Conservation (phyloP, 768 basidiomycete species). For the Mycena chlorophos region DNA sequence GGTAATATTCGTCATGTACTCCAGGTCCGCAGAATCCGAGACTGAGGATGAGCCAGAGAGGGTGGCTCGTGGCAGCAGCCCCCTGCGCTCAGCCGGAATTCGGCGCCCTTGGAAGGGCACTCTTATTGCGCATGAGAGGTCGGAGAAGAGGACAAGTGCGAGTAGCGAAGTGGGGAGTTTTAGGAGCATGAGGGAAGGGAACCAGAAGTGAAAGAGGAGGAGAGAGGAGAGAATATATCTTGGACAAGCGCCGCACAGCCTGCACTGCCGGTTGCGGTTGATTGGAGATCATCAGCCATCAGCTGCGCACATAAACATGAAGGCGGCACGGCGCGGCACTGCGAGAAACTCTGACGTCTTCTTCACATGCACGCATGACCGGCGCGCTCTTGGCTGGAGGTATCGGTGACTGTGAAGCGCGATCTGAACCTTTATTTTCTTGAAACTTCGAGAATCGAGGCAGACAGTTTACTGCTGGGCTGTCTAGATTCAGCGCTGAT, state of each 20-base stretch:
- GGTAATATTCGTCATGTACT: slow-evolving; percentile 73
- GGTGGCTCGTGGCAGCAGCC: slow-evolving; percentile 23
- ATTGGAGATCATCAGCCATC: not conserved
- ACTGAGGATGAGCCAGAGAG: slow-evolving; percentile 43
- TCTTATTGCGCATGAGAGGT: slow-evolving; percentile 36
- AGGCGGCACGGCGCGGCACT: not conserved
- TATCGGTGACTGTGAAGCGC: too few species aligned
- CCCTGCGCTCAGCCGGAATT: slow-evolving; percentile 41
- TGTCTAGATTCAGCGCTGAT: too few species aligned
- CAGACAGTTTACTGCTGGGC: too few species aligned
- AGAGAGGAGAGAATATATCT: slow-evolving; percentile 22
- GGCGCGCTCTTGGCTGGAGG: too few species aligned
- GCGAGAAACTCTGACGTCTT: too few species aligned
- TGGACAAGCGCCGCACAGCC: not conserved
- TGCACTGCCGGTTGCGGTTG: slow-evolving; percentile 6
- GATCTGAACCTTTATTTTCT: too few species aligned
- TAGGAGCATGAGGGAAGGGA: slow-evolving; percentile 15
- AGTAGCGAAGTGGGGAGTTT: slow-evolving; percentile 41
- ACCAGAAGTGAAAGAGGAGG: slow-evolving; percentile 26
- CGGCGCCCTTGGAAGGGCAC: slow-evolving; percentile 35
- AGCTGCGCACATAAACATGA: not conserved
- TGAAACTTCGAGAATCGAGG: too few species aligned
- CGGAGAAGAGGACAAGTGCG: slow-evolving; percentile 43
- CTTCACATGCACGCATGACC: too few species aligned
- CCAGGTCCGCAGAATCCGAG: slow-evolving; percentile 66